Conservation (phyloP, 176 grass and related monocot genomes). For the Ensete glaucum region DNA sequence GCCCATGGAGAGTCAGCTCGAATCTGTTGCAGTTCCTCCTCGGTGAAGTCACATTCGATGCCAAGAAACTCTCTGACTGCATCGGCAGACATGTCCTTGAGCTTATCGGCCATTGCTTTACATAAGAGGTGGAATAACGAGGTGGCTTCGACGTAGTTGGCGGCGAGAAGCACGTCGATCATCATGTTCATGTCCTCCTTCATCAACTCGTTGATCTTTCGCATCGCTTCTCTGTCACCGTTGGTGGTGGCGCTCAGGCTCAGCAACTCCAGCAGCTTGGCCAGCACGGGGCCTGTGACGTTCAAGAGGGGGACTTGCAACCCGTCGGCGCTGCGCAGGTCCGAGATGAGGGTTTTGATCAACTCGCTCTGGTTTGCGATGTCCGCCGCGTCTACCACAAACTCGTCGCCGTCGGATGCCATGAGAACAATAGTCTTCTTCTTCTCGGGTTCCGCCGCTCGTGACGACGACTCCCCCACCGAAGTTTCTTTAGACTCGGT, state of each 20-base stretch:
- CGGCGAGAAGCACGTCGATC: not conserved
- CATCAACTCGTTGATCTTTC: no score
- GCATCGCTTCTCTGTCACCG: not conserved
- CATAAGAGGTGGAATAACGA: not conserved
- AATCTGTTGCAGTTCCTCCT: not conserved
- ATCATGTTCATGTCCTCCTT: not conserved
- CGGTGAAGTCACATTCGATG: not conserved
- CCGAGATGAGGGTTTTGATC: not conserved
- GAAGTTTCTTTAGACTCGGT: no score
- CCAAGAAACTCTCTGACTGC: not conserved
- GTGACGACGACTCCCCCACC: no score
- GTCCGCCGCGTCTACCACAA: not conserved
- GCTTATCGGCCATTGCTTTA: not conserved
- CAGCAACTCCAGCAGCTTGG: not conserved
- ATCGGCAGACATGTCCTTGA: not conserved
- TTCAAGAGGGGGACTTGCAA: not conserved
- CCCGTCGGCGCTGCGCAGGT: not conserved
- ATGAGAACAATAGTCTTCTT: not conserved
- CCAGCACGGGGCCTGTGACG: not conserved
- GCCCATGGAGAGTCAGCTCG: not conserved
- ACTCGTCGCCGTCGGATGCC: not conserved
- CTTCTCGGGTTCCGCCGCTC: no score
- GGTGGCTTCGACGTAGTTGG: not conserved
- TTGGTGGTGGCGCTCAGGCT: not conserved
- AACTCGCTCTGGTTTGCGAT: not conserved